These are phyloP conservation scores for Metrosideros polymorpha DNA, from an alignment of 441 rosid genomes.

Conservation along the genomic window DNA sequence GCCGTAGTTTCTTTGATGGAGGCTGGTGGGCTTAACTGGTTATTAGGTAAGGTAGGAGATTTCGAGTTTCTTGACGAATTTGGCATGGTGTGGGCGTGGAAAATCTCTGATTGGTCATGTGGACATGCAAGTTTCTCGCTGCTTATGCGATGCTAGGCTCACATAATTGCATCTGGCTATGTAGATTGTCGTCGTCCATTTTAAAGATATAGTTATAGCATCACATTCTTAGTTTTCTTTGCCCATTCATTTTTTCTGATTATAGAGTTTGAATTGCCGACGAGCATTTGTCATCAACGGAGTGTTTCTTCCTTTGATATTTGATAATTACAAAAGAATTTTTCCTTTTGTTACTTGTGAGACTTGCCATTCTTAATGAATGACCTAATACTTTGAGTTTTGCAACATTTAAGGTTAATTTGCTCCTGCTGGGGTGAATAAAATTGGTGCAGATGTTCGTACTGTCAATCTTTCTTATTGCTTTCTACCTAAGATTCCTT, in stretches of 20 bases:
- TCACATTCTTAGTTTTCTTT: background rate
- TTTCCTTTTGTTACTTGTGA: background rate
- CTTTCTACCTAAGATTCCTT: background rate
- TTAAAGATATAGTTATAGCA: background rate
- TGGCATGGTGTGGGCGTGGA: background rate
- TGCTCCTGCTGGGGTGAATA: background rate
- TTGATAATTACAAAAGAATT: background rate
- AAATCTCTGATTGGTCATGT: background rate
- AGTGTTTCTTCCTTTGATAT: background rate
- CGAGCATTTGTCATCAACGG: background rate
- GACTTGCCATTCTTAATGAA: background rate
- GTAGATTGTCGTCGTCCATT: background rate
- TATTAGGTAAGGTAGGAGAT: conserved; percentile 92
- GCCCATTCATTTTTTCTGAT: background rate
- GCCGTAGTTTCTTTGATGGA: conserved; percentile 79
- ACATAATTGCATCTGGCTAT: background rate
- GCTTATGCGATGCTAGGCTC: background rate
- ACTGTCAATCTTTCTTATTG: background rate
- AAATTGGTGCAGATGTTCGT: background rate
- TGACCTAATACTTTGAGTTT: background rate
- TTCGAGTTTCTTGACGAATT: conserved; percentile 8
- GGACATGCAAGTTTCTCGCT: background rate
- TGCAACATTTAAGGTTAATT: background rate
- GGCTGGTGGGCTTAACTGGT: conserved; percentile 90
- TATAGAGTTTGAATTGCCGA: background rate